A percentile compares a stretch with the other conserved stretches of the same genome.
Evolutionary conservation across 2,329 filamentous ascomycete species (phyloP).

Genomic region (Neobulgaria alba): DNA sequence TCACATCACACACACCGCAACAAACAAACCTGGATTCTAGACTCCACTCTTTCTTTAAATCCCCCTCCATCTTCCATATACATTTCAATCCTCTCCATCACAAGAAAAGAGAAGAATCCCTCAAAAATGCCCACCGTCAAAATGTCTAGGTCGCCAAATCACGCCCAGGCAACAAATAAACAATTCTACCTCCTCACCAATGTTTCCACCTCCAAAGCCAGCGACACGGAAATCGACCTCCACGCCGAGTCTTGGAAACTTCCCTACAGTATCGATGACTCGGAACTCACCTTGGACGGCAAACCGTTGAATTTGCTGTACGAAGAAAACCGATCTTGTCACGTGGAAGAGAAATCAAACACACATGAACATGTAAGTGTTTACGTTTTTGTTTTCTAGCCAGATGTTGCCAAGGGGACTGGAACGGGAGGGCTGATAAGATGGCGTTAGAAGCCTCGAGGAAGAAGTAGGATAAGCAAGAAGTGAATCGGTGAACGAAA

Average conservation of each 20-base stretch:
- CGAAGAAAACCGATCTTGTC: slow-evolving; percentile 16
- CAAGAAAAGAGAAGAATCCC: no score
- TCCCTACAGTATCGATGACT: slow-evolving; percentile 23
- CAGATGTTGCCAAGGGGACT: no score
- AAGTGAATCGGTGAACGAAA: neutral
- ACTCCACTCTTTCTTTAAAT: no score
- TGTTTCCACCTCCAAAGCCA: slow-evolving; percentile 1
- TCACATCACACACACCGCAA: no score
- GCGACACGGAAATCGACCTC: slow-evolving; percentile 11
- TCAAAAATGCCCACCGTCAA: neutral
- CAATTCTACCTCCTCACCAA: slow-evolving; percentile 3
- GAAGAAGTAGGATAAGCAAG: neutral
- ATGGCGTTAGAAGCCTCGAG: neutral
- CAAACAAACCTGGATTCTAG: no score
- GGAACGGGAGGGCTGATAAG: neutral
- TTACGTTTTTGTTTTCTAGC: neutral
- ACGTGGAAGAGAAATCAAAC: neutral
- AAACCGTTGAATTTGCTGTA: slow-evolving; percentile 26
- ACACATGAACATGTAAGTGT: neutral
- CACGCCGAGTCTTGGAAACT: slow-evolving; percentile 18
- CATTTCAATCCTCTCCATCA: no score
- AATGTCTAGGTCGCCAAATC: neutral
- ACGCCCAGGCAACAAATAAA: neutral
- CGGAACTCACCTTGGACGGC: slow-evolving; percentile 25
- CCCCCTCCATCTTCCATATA: no score